Evolutionary conservation across 129 eudicot species (phyloP), one percentile per base, ranked within the genome.

Genomic region (Artemisia argyi): DNA sequence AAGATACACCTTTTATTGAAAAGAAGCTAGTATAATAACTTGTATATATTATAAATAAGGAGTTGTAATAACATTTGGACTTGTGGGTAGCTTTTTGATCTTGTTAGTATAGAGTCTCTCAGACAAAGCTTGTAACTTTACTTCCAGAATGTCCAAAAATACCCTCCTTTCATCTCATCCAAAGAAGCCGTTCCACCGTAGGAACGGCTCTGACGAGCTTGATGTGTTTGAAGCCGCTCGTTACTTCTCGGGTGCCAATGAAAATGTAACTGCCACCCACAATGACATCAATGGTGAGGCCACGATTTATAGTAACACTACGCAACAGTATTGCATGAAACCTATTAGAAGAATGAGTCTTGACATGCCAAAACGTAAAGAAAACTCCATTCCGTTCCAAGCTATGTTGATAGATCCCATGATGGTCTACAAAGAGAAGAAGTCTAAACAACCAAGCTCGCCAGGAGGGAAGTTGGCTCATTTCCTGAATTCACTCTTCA

Each of bases 401-500:
- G 69, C 71, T 77, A 80, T 69, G 78, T 49, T 73, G 57, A 51
- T 69, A 69, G 85, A 79, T 65, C 78, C 66, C 55, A 69, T 70
- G 72, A 55, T 70, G 81, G 78, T 55, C 13, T 83, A 81, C 58
- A 83, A 86, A 69, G 83, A 87, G 85, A 89, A 82, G 65, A 69
- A 87, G 46, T 55, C 65, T 75, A 90, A 94, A 57, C 97, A 94
- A 66, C 97, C 99, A 19, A 90, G 90, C 73, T 94, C 99, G 3
- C 99, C 99, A 2, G 99, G 99, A 26, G 99, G 89, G 16, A 86
- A 74, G 68, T 76, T 94, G 61, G 96, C 96, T 13, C 82, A 83
- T 68, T 94, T 94, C 80, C 83, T 94, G 83, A 90, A 90, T 68
- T 87, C 97, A 26, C 82, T 94, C 8, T 90, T 94, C 75, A 90